These are phyloP conservation scores for Brasenia schreberi DNA, from an alignment of 164 flowering plant species.

Conservation along the genomic window DNA sequence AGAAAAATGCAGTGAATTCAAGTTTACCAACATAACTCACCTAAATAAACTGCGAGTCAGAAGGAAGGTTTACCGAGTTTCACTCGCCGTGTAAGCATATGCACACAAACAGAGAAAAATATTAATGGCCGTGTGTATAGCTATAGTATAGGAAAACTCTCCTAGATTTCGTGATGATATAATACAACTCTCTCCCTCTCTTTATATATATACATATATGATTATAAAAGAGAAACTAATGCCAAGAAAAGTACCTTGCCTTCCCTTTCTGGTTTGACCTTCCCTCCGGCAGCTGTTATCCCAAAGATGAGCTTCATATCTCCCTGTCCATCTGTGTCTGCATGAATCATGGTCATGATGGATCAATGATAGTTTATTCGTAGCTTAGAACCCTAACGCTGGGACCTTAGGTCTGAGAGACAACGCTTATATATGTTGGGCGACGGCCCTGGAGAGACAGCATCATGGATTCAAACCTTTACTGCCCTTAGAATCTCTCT, in stretches of 20 bases:
- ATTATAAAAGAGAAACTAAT: too few species aligned
- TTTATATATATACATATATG: too few species aligned
- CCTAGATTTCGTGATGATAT: not conserved
- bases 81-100: not conserved
- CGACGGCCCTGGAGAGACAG: too few species aligned
- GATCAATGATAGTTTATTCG: not conserved
- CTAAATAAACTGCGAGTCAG: not conserved
- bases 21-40: not conserved
- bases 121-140: not conserved
- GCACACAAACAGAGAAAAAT: not conserved
- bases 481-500: too few species aligned
- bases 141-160: not conserved
- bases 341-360: not conserved
- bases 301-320: constrained; percentile 99
- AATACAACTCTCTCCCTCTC: not conserved
- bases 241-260: constrained; percentile 50
- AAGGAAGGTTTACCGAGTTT: not conserved
- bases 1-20: not conserved
- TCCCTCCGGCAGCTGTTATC: constrained; percentile 93
- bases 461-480: too few species aligned
- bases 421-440: too few species aligned
- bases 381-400: too few species aligned
- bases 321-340: constrained; percentile 97
- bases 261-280: constrained; percentile 90
- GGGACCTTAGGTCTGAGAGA: too few species aligned